phyloP scores from a whole-genome alignment of 306 rosid species.

The Citrullus mucosospermus region DNA sequence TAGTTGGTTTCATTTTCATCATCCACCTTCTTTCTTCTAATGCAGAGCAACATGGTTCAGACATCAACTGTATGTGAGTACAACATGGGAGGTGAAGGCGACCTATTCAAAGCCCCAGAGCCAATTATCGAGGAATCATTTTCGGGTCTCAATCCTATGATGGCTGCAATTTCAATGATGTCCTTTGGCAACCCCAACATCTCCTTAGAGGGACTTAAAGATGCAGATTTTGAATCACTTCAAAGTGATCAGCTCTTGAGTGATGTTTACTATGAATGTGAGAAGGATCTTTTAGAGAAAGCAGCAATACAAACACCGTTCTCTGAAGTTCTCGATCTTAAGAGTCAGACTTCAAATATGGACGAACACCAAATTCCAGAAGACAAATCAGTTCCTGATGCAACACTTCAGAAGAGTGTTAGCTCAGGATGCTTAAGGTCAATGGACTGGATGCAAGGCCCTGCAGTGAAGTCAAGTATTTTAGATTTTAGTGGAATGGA shows the following conservation, averaged over 20 bases:
- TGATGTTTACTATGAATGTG: conserved; percentile 67
- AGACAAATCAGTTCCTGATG: conserved; percentile 32
- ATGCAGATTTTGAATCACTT: conserved; percentile 61
- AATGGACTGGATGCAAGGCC: conserved; percentile 67
- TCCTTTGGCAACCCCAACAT: conserved; percentile 61
- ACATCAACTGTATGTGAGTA: conserved; percentile 57
- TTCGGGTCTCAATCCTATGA: conserved; percentile 47
- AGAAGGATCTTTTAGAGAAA: conserved; percentile 63
- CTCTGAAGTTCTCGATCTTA: conserved; percentile 53
- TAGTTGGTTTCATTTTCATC: neutral
- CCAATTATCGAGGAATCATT: conserved; percentile 57
- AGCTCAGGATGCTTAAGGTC: conserved; percentile 72
- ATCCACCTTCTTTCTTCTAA: neutral
- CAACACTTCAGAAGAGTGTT: conserved; percentile 43
- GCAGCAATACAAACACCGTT: conserved; percentile 43
- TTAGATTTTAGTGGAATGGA: conserved; percentile 57
- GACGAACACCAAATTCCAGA: conserved; percentile 44
- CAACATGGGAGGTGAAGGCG: conserved; percentile 88
- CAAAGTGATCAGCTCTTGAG: conserved; percentile 73
- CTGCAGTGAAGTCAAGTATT: conserved; percentile 42
- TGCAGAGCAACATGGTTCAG: conserved; percentile 50
- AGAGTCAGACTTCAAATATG: conserved; percentile 27
- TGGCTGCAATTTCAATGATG: conserved; percentile 65
- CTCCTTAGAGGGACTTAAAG: conserved; percentile 47
- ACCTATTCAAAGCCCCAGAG: conserved; percentile 91